phyloP scores from a whole-genome alignment of 139 green algal genomes.

The Chlamydomonas asymmetrica region DNA sequence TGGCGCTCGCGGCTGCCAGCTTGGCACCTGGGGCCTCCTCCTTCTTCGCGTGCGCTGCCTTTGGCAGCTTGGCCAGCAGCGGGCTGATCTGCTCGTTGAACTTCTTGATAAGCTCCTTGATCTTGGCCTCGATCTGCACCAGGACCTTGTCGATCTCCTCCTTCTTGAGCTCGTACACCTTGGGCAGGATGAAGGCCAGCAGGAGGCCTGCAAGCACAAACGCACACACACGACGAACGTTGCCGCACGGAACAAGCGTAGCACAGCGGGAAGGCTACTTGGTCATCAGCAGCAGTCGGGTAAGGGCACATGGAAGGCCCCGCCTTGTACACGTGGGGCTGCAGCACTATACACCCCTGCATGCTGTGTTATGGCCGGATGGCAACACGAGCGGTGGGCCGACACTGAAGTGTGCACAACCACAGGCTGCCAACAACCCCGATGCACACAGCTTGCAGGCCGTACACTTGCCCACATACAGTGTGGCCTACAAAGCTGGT shows the following conservation, averaged over 20 bases:
- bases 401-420: too few species aligned
- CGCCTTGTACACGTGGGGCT: neutral
- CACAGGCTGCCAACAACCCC: too few species aligned
- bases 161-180: conserved; percentile 45
- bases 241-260: neutral
- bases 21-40: too few species aligned
- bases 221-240: neutral
- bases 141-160: conserved; percentile 34
- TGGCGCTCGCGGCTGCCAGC: too few species aligned
- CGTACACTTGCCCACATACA: too few species aligned
- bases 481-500: too few species aligned
- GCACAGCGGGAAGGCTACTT: neutral
- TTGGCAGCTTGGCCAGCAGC: conserved; percentile 14
- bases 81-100: neutral
- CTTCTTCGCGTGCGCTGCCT: conserved; percentile 12
- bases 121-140: neutral
- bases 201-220: conserved; percentile 24
- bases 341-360: neutral
- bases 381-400: neutral
- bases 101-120: neutral
- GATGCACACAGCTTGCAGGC: too few species aligned
- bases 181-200: conserved; percentile 33
- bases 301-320: neutral
- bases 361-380: neutral
- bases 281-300: too few species aligned